Percentiles rank a stretch among this genome's conserved stretches.
These are phyloP conservation scores for Dendryphion nanum DNA, from an alignment of 2,329 filamentous ascomycete species.

Conservation along the genomic window DNA sequence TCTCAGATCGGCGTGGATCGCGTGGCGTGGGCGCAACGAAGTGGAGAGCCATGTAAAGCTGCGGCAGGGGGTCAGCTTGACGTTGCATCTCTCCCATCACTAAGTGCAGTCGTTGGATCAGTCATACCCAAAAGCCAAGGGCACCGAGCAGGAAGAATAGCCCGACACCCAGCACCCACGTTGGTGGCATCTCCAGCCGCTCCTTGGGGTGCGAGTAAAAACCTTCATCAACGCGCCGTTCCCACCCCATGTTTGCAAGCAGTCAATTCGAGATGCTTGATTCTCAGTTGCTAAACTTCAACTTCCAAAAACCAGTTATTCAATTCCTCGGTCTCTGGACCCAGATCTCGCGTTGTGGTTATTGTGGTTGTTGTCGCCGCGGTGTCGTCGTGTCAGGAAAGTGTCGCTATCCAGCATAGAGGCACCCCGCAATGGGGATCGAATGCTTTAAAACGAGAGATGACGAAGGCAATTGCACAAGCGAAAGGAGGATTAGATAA, in stretches of 20 bases:
- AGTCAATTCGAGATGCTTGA: too few species aligned
- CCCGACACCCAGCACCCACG: slow-evolving; percentile 29
- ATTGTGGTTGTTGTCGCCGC: too few species aligned
- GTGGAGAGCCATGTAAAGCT: slow-evolving; percentile 69
- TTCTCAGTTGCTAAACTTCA: too few species aligned
- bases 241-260: slow-evolving; percentile 1
- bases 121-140: slow-evolving; percentile 29
- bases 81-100: slow-evolving; percentile 1
- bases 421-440: too few species aligned
- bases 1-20: slow-evolving; percentile 71
- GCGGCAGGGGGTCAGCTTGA: neutral
- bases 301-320: too few species aligned
- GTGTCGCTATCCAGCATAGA: too few species aligned
- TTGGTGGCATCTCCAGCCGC: slow-evolving; percentile 28
- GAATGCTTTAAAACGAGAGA: too few species aligned
- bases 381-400: too few species aligned
- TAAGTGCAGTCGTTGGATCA: slow-evolving; percentile 3
- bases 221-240: slow-evolving; percentile 9
- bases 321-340: too few species aligned
- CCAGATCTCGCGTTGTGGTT: too few species aligned
- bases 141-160: slow-evolving; percentile 22
- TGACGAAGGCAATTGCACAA: too few species aligned
- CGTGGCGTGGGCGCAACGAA: slow-evolving; percentile 81
- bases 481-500: too few species aligned
- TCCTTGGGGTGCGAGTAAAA: slow-evolving; percentile 24